Base-by-base conservation (phyloP, 331 rosid species). In the Malus hybrid region DNA sequence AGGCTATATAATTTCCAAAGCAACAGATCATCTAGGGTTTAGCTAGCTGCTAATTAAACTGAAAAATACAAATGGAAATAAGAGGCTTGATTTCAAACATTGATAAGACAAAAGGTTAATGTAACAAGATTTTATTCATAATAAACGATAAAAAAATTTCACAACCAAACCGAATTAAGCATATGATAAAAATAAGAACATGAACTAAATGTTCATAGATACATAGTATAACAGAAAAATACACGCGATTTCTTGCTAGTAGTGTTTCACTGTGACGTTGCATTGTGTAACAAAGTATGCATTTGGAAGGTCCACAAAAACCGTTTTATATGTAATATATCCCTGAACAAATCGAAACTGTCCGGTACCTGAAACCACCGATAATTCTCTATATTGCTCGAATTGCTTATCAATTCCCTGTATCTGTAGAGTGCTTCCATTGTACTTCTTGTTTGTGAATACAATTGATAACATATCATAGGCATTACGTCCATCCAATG, bases 321-420 rank as follows among this genome's bases (percentile, higher is more conserved):
- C 16, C n/a, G 63, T 74, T 48, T 69, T 52, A 9, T n/a, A 20
- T 1, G 62, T 70, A 24, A 60, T 71, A 56, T 16, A 60, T 2
- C 83, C 83, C 12, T 48, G 48, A n/a, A 71, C 83, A 6, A 74
- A 69, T 36, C 72, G 46, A 52, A 80, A 74, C 7, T 68, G 69
- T 6, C 79, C 79, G 3, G 83, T 74, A 32, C 83, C 83, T 4
- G 79, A 61, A 32, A 32, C 33, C 33, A 32, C 33, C 3, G 33
- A 32, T 32, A 32, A 32, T 32, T 32, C 33, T 32, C 67, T 61
- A 5, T 32, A 75, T 1, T 12, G 22, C 74, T 67, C 72, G 12
- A 74, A 80, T 10, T 46, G 75, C 32, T 31, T 64, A 19, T 68
- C 36, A 10, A 57, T 57, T 39, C 80, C 83, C 69, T 74, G 83